Percentiles rank a stretch among this genome's conserved stretches.
These are phyloP conservation scores for Tuctoria greenei DNA, from an alignment of 176 grass and related monocot species.

Conservation along the genomic window DNA sequence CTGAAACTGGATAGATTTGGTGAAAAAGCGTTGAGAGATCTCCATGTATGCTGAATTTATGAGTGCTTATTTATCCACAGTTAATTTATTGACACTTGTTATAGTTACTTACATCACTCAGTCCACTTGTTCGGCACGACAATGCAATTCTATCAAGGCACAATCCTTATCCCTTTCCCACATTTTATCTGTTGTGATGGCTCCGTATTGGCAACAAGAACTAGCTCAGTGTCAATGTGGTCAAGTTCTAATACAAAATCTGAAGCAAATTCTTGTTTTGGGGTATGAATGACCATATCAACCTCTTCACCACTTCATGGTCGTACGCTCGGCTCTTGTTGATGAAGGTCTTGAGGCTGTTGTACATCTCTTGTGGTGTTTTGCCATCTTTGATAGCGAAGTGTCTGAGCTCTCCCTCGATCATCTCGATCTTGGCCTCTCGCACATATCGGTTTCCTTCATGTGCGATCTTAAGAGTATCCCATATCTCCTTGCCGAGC, in stretches of 20 bases:
- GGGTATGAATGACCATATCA: too few relatives aligned
- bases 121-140: neutral
- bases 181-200: slow-evolving; percentile 1
- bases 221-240: neutral
- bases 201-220: slow-evolving; percentile 20
- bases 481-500: too few relatives aligned
- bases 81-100: neutral
- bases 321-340: too few relatives aligned
- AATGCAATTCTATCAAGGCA: neutral
- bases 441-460: too few relatives aligned
- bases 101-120: neutral
- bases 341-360: too few relatives aligned
- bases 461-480: too few relatives aligned
- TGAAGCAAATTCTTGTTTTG: slow-evolving; percentile 74
- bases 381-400: too few relatives aligned
- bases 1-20: neutral
- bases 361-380: too few relatives aligned
- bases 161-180: neutral
- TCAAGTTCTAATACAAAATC: slow-evolving; percentile 44
- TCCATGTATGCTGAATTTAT: neutral
- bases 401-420: too few relatives aligned
- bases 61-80: neutral
- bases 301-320: too few relatives aligned
- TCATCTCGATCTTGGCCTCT: too few relatives aligned
- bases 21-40: slow-evolving; percentile 1